Base-by-base conservation (phyloP, 1,139 yeast genomes). In the Suhomyces atakaporum region DNA sequence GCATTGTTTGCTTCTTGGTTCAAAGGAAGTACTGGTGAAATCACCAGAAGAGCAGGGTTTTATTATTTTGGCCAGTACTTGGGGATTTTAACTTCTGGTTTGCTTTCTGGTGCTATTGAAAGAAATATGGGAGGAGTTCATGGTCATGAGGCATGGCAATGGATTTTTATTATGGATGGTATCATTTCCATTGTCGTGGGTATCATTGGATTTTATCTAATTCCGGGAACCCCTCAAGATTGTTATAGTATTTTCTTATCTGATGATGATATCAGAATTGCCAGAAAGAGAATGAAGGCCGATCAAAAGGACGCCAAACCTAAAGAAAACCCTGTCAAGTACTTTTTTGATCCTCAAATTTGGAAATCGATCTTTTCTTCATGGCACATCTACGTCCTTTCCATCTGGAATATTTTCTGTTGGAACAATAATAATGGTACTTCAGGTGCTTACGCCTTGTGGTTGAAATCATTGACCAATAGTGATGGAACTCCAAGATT, bases 161-260 rank as follows among this genome's bases (percentile, higher is more conserved):
- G 89, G 88, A 77, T 80, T 60, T 83, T 79, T 52, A 73, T 84
- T 41, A 71, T 83, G 44, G 88, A 83, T 56, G 84, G 83, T 7
- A 57, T 78, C 31, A 66, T 81, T 26, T 77, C 88, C 2, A 51
- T 81, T 21, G 75, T 66, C 3, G 77, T 84, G 36, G 88, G 84
- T 10, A 18, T 83, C 15, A 58, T 79, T 42, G 90, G 89, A 0
- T 69, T 79, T 47, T 74, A 76, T 50, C 49, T 73, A 47, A 64
- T 82, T 45, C 92, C 92, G 2, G 90, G 88, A 31, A 80, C 84
- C 23, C 92, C 92, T 13, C 59, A 66, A 40, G 70, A 74, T 35
- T 77, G 82, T 48, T 73, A 75, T 55, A 71, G 81, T 29, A 66
- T 76, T 42, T 75, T 73, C 54, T 63, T 78, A 43, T 65, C 77